phyloP scores from a whole-genome alignment of 169 alveolate species.

The Plasmodium chabaudi region DNA sequence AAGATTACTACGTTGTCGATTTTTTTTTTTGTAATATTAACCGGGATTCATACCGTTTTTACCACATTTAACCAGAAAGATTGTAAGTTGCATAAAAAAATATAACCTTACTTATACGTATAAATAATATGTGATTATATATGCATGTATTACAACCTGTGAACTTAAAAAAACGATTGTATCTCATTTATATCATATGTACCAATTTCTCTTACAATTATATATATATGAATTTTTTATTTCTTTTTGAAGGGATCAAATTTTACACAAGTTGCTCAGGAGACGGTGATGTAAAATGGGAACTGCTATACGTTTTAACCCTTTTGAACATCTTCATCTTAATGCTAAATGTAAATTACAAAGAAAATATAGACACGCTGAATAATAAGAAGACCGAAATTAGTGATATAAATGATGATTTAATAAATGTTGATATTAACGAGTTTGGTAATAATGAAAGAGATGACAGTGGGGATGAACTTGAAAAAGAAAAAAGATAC shows the following conservation, averaged over 20 bases:
- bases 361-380: constrained; percentile 39
- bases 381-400: constrained; percentile 62
- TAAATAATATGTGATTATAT: not conserved
- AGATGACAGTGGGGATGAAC: constrained; percentile 71
- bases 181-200: too few relatives aligned
- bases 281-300: constrained; percentile 69
- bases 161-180: too few relatives aligned
- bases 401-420: constrained; percentile 75
- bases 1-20: constrained; percentile 62
- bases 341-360: constrained; percentile 61
- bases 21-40: constrained; percentile 61
- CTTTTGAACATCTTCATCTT: constrained; percentile 29
- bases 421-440: constrained; percentile 64
- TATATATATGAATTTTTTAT: constrained; percentile 3
- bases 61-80: constrained; percentile 63
- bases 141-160: too few relatives aligned
- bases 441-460: constrained; percentile 73
- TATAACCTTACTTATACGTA: not conserved
- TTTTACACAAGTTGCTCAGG: constrained; percentile 73
- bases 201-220: too few relatives aligned
- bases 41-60: constrained; percentile 70
- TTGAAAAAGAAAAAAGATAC: constrained; percentile 59
- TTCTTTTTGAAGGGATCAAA: constrained; percentile 52
- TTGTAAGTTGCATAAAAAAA: constrained; percentile 27
- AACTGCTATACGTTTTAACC: constrained; percentile 43